These are phyloP conservation scores for Brassica nigra DNA, from an alignment of 345 rosid genomes.

Conservation along the genomic window DNA sequence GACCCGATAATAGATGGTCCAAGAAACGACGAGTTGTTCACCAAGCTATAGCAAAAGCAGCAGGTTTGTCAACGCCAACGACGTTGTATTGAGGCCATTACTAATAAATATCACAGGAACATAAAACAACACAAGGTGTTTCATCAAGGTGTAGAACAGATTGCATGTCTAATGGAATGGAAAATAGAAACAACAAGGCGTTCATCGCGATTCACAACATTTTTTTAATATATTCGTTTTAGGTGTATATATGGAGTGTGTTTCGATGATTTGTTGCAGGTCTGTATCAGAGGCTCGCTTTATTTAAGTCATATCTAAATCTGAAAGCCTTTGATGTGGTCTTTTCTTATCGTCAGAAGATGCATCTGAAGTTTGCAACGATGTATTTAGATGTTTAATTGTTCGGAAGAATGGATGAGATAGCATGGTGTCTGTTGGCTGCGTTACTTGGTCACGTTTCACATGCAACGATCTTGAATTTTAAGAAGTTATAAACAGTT, in stretches of 20 bases:
- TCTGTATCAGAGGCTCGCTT: too few species aligned
- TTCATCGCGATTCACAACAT: not conserved
- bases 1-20: not conserved
- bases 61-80: too few species aligned
- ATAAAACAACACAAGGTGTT: not conserved
- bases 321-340: not conserved
- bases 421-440: conserved; percentile 2
- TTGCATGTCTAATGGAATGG: not conserved
- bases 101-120: too few species aligned
- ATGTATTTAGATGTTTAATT: not conserved
- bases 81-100: too few species aligned
- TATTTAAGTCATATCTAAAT: not conserved
- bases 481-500: not conserved
- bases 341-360: not conserved
- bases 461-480: not conserved
- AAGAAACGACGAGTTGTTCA: conserved; percentile 10
- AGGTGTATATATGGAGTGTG: too few species aligned
- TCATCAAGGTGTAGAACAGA: not conserved
- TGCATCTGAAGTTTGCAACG: conserved; percentile 10
- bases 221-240: too few species aligned
- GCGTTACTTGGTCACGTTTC: not conserved
- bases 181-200: not conserved
- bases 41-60: not conserved
- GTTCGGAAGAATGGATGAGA: not conserved
- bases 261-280: too few species aligned